Evolutionary conservation across 2,329 filamentous ascomycete species (phyloP).

Genomic region (Claviceps africana): DNA sequence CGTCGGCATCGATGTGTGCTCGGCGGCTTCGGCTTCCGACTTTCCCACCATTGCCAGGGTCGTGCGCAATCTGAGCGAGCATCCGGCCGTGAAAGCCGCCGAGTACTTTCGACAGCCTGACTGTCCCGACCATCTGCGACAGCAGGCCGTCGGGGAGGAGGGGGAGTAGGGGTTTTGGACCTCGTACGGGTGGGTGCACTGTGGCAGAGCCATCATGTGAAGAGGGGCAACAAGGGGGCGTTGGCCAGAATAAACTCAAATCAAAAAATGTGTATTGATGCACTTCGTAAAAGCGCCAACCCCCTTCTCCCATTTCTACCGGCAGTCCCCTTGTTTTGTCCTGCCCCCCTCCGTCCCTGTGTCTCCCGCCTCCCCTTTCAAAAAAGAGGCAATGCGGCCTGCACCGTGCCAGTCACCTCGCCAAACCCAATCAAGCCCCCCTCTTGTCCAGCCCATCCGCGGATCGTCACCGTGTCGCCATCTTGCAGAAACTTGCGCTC

Average conservation of each 20-base stretch:
- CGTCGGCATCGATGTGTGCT: slow-evolving; percentile 38
- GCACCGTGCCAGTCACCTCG: slow-evolving; percentile 51
- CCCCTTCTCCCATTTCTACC: too few species aligned
- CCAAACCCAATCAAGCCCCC: slow-evolving; percentile 64
- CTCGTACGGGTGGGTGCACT: too few species aligned
- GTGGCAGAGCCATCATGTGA: too few species aligned
- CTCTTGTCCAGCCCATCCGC: slow-evolving; percentile 51
- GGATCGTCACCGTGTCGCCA: slow-evolving; percentile 54
- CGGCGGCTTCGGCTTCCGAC: slow-evolving; percentile 1
- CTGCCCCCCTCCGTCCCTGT: neutral
- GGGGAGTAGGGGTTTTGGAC: too few species aligned
- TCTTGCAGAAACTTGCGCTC: slow-evolving; percentile 60
- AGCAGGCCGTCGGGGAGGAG: neutral
- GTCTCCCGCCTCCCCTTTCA: slow-evolving; percentile 5
- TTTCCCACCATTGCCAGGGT: slow-evolving; percentile 34
- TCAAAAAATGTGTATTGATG: too few species aligned
- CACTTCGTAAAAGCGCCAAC: too few species aligned
- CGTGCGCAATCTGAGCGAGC: slow-evolving; percentile 28
- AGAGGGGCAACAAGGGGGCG: too few species aligned
- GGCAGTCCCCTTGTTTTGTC: too few species aligned
- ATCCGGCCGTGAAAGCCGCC: slow-evolving; percentile 36
- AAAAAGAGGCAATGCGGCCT: slow-evolving; percentile 18
- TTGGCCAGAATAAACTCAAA: too few species aligned
- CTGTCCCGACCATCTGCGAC: slow-evolving; percentile 20
- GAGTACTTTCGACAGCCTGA: slow-evolving; percentile 42